Conservation (phyloP, 2,329 filamentous ascomycete genomes). For the Nothophoma quercina region DNA sequence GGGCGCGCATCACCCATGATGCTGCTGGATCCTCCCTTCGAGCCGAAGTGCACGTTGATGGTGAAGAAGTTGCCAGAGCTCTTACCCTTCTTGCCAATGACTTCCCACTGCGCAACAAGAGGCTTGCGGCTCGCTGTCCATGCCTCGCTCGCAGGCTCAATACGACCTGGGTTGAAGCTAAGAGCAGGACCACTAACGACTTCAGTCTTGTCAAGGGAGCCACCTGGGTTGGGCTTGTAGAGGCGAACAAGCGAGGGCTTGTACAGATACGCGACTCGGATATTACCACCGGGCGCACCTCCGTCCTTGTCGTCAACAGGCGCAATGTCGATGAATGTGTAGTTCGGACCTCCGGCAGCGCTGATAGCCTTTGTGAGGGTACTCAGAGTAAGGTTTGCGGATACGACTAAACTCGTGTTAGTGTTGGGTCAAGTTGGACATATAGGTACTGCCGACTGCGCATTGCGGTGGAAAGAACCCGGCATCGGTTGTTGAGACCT, state of each 20-base stretch:
- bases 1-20: slow-evolving; percentile 71
- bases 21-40: slow-evolving; percentile 71
- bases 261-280: slow-evolving; percentile 75
- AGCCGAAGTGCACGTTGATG: slow-evolving; percentile 73
- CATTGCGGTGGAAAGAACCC: slow-evolving; percentile 8
- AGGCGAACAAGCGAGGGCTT: slow-evolving; percentile 66
- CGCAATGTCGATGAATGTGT: slow-evolving; percentile 67
- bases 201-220: slow-evolving; percentile 61
- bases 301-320: slow-evolving; percentile 69
- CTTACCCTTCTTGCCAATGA: slow-evolving; percentile 60
- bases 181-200: slow-evolving; percentile 67
- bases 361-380: slow-evolving; percentile 64
- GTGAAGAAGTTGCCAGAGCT: slow-evolving; percentile 64
- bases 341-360: slow-evolving; percentile 58
- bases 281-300: slow-evolving; percentile 74
- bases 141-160: slow-evolving; percentile 67
- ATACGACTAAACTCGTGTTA: slow-evolving; percentile 46
- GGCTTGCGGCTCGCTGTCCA: slow-evolving; percentile 72
- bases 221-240: slow-evolving; percentile 66
- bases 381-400: slow-evolving; percentile 66
- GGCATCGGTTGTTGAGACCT: slow-evolving; percentile 28
- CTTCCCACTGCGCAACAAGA: slow-evolving; percentile 70
- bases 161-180: slow-evolving; percentile 72
- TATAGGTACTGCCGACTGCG: slow-evolving; percentile 8
- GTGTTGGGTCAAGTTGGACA: background rate